Conservation (phyloP, 305 asterid genomes). For the Solanum chacoense region DNA sequence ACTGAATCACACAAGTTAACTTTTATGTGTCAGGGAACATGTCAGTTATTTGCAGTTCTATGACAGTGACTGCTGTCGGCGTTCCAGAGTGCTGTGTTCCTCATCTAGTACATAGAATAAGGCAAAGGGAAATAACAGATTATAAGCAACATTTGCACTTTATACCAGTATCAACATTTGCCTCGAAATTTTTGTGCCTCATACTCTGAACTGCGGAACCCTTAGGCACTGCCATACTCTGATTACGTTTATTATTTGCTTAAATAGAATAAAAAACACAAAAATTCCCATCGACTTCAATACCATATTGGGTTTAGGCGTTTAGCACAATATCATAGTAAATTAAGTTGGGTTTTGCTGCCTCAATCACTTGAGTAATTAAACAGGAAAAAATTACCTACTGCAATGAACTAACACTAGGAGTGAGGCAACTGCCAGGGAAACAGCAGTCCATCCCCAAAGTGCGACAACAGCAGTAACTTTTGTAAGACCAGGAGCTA, state of each 20-base stretch:
- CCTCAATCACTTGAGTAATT: neutral
- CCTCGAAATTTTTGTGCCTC: neutral
- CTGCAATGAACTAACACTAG: conserved; percentile 69
- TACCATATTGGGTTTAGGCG: neutral
- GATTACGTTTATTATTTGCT: neutral
- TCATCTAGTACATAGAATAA: neutral
- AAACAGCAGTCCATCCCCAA: conserved; percentile 90
- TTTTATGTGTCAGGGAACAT: neutral
- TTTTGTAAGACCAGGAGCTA: conserved; percentile 75
- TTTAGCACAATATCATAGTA: neutral
- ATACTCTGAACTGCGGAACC: neutral
- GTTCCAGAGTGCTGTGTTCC: neutral
- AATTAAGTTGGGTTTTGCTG: neutral
- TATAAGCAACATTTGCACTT: neutral
- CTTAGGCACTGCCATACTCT: neutral
- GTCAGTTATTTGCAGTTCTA: neutral
- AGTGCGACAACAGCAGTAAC: conserved; percentile 85
- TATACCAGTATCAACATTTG: neutral
- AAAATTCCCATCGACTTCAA: neutral
- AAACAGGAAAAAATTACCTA: conserved; percentile 43
- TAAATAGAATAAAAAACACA: neutral
- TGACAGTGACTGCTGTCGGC: neutral
- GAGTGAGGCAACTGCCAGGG: conserved; percentile 62
- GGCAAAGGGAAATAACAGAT: neutral
- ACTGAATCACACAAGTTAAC: neutral